phyloP scores from a whole-genome alignment of 768 basidiomycete genomes.

The Clavaria fumosa region DNA sequence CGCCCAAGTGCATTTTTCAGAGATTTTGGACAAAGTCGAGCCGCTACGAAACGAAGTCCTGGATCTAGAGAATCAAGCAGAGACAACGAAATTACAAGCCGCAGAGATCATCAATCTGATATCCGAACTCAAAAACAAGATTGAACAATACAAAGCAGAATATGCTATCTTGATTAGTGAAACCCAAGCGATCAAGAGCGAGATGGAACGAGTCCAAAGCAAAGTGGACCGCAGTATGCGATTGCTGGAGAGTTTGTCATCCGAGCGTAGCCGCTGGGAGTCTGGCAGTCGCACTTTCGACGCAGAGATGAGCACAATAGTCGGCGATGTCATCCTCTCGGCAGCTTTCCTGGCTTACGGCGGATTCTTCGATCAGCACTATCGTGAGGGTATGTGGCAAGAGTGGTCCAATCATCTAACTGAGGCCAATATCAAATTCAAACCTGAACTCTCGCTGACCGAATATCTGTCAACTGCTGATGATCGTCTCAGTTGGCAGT shows the following conservation, averaged over 20 bases:
- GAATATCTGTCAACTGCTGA: slow-evolving; percentile 97
- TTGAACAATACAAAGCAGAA: slow-evolving; percentile 89
- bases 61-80: slow-evolving; percentile 82
- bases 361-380: slow-evolving; percentile 97
- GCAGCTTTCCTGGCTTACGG: slow-evolving; percentile 94
- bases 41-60: slow-evolving; percentile 92
- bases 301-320: slow-evolving; percentile 95
- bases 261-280: slow-evolving; percentile 91
- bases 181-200: slow-evolving; percentile 89
- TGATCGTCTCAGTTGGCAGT: slow-evolving; percentile 90
- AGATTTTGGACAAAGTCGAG: slow-evolving; percentile 93
- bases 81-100: slow-evolving; percentile 91
- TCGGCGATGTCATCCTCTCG: slow-evolving; percentile 90
- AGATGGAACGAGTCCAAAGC: slow-evolving; percentile 95
- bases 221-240: slow-evolving; percentile 97
- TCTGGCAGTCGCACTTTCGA: slow-evolving; percentile 90
- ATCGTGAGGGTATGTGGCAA: slow-evolving; percentile 94
- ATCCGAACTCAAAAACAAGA: slow-evolving; percentile 81
- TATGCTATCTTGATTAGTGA: slow-evolving; percentile 94
- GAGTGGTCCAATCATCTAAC: slow-evolving; percentile 83
- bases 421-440: slow-evolving; percentile 85
- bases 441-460: slow-evolving; percentile 78
- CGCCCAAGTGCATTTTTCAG: slow-evolving; percentile 93
- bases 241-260: slow-evolving; percentile 83
- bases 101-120: slow-evolving; percentile 83